Conservation (phyloP, 768 basidiomycete species). For the Amyloporia xantha region DNA sequence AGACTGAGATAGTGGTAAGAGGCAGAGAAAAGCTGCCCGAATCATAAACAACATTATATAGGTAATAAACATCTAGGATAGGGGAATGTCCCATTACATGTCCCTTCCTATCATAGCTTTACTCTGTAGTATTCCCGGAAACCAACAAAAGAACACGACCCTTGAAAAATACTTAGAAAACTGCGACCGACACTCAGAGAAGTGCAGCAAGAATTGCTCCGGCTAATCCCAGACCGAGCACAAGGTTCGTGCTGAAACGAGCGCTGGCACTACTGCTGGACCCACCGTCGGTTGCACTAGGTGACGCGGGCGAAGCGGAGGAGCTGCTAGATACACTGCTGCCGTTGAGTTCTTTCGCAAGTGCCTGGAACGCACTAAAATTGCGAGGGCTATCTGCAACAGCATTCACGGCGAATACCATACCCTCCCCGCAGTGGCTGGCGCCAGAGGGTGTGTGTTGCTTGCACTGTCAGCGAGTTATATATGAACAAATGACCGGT, state of each 20-base stretch:
- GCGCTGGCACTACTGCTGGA: slow-evolving; percentile 7
- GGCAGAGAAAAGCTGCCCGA: too few relatives aligned
- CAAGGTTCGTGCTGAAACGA: slow-evolving; percentile 8
- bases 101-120: too few relatives aligned
- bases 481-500: slow-evolving; percentile 18
- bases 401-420: slow-evolving; percentile 49
- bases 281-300: neutral
- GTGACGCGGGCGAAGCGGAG: neutral
- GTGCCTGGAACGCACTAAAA: slow-evolving; percentile 50
- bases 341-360: slow-evolving; percentile 50
- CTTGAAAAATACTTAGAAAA: too few relatives aligned
- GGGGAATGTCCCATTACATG: too few relatives aligned
- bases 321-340: slow-evolving; percentile 25
- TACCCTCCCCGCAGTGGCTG: slow-evolving; percentile 31
- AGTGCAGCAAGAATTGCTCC: slow-evolving; percentile 8
- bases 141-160: too few relatives aligned
- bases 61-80: too few relatives aligned
- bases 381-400: slow-evolving; percentile 41
- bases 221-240: slow-evolving; percentile 18
- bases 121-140: too few relatives aligned
- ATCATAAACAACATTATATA: too few relatives aligned
- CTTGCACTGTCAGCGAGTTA: slow-evolving; percentile 31
- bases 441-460: slow-evolving; percentile 25
- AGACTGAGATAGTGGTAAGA: too few relatives aligned
- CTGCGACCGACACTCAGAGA: too few relatives aligned